Evolutionary conservation across 345 rosid genomes (phyloP), one percentile per base, ranked within the genome.

Genomic region (Pistacia atlantica): DNA sequence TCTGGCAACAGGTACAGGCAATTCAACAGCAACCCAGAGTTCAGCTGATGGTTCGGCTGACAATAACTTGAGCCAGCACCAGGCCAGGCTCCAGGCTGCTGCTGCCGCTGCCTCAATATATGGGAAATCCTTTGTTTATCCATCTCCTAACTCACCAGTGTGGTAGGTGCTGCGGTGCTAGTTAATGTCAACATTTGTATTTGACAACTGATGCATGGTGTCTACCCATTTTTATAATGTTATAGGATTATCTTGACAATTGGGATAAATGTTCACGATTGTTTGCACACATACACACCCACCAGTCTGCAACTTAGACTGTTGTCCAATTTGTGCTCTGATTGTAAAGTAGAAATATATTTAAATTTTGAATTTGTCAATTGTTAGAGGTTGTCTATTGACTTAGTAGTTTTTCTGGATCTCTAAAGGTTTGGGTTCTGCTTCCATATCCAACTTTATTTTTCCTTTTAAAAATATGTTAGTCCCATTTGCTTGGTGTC

Each of bases 71-170:
- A 87, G 87, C 76, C 76, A 74, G 76, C 97, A 90, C 81, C 89
- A 92, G 81, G 91, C 87, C 74, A 90, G 98, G 83, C 80, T 92
- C 48, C 97, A 79, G 88, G 99, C 97, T 77, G 97, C 97, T 55
- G 90, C 90, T 0, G 83, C 92, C 13, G 98, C 99, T 11, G 97
- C 98, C 14, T 79, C 99, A 42, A 65, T 90, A 79, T 93, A 93
- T 78, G 97, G 88, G 75, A 95, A 84, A 80, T 93, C 97, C 38
- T 77, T 84, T 76, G 92, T 90, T 69, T 93, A 95, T 86, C 98
- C 99, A 77, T 87, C 92, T 57, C 84, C 92, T 77, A 91, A 80
- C 82, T 79, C 89, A 22, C 64, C 80, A 72, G 90, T 65, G n/a
- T 89, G 98, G 98, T 92, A 85, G 67, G 90, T 78, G 10, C 57